Base-by-base conservation (phyloP, 108 stramenopile species). In the Conticribra guillardii region DNA sequence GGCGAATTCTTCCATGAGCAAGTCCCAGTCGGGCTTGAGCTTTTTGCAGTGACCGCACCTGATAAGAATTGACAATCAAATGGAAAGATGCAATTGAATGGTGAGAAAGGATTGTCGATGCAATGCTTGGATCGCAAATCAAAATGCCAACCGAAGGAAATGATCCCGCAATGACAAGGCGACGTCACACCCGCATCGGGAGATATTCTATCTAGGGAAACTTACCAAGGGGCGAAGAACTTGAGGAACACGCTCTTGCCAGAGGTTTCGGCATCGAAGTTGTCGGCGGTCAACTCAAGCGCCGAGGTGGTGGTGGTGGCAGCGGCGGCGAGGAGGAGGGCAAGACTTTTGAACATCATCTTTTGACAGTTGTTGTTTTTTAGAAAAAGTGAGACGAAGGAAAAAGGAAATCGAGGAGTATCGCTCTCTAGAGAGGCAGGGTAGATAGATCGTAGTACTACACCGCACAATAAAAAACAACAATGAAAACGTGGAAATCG, bases 221-320 rank as follows among this genome's bases (percentile, higher is more conserved):
- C 79, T 47, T 54, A 75, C 81, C 91, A 89, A 52, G 93, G 93
- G 4, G 90, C 93, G 47, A 83, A 90, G 65, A 91, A 90, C 48
- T 92, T 92, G 56, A 94, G 17, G 64, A 94, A 94, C 23, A 94
- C 85, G 15, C 87, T 89, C 79, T 94, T 94, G 1, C 81, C 89
- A 28, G 71, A 83, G 8, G 86, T 88, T 34, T 64, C 50, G 14
- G 62, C 74, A 24, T 90, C 86, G 34, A 54, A 94, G 75, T 85
- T 92, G 37, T 79, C 85, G 26, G 85, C 72, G 1, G 85, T 91
- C 32, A 91, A 79, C 49, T 85, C 85, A 26, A 86, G 60, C 61
- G 84, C 82, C 16, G 63, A 66, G 11, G 11, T 11, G 5, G 8
- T 11, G n/a, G 8, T 11, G n/a, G 71, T 44, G 15, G 64, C 71